These are phyloP conservation scores for Cercospora sesami DNA, from an alignment of 2,329 filamentous ascomycete species.

Conservation along the genomic window DNA sequence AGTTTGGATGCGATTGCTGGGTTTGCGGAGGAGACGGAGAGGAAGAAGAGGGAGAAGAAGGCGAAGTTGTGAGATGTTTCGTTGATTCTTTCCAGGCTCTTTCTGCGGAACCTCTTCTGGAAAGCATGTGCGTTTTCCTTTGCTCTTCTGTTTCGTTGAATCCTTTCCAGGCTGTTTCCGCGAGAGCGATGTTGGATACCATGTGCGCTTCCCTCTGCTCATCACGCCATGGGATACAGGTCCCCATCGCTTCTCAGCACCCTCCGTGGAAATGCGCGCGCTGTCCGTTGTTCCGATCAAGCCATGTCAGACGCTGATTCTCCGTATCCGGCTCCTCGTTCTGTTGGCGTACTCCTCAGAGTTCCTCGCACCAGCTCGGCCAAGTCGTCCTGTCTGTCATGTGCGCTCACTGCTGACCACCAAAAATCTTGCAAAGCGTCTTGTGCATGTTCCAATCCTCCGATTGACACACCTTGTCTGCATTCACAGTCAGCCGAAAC, in stretches of 20 bases:
- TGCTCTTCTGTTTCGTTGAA: not conserved
- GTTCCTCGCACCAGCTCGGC: not conserved
- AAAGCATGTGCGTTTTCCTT: not conserved
- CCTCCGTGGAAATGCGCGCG: not conserved
- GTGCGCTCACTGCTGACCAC: not conserved
- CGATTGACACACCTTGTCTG: constrained; percentile 8
- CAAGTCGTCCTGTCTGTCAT: not conserved
- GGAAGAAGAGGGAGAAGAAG: constrained; percentile 25
- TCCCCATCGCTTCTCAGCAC: not conserved
- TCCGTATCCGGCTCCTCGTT: not conserved
- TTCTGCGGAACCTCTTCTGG: not conserved
- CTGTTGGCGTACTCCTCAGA: not conserved
- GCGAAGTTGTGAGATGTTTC: constrained; percentile 19
- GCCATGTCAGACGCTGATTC: not conserved
- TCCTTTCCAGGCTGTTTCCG: not conserved
- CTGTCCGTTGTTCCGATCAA: not conserved
- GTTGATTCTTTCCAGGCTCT: not conserved
- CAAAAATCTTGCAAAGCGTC: not conserved
- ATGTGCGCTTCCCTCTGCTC: not conserved
- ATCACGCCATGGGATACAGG: not conserved
- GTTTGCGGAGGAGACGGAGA: constrained; percentile 29
- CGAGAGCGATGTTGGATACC: not conserved
- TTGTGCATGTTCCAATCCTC: constrained; percentile 8
- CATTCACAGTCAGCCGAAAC: not conserved
- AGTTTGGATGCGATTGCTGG: constrained; percentile 24